These are phyloP conservation scores for Suillus brevipes DNA, from an alignment of 768 basidiomycete genomes.

Conservation along the genomic window DNA sequence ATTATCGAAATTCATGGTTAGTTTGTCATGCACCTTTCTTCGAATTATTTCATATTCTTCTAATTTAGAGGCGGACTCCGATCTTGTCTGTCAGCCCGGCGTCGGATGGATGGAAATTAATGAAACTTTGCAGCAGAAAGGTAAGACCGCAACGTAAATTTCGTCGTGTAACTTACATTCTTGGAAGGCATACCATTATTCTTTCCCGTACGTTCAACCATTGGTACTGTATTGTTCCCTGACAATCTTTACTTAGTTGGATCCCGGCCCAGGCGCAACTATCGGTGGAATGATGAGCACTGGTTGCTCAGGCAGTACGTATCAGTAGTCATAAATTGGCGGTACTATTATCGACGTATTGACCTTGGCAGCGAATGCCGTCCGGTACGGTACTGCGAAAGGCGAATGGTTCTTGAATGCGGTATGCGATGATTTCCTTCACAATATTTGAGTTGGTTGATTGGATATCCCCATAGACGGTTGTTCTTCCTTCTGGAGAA, in stretches of 20 bases:
- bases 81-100: conserved; percentile 75
- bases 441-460: neutral
- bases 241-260: conserved; percentile 46
- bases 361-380: conserved; percentile 60
- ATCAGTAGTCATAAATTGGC: neutral
- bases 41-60: neutral
- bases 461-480: conserved; percentile 51
- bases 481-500: conserved; percentile 85
- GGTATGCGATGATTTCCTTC: conserved; percentile 38
- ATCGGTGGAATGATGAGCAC: conserved; percentile 88
- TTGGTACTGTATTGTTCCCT: neutral
- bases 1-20: conserved; percentile 74
- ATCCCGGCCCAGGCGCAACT: conserved; percentile 77
- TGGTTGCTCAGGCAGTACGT: conserved; percentile 79
- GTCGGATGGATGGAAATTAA: conserved; percentile 73
- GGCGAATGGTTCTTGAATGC: conserved; percentile 90
- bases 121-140: conserved; percentile 61
- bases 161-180: neutral
- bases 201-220: conserved; percentile 60
- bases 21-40: conserved; percentile 13
- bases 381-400: conserved; percentile 86
- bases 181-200: conserved; percentile 71
- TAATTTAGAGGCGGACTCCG: conserved; percentile 60
- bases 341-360: neutral
- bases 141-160: conserved; percentile 24